These are phyloP conservation scores for Rhodamnia rubescens DNA, from an alignment of 345 rosid species.

Conservation along the genomic window DNA sequence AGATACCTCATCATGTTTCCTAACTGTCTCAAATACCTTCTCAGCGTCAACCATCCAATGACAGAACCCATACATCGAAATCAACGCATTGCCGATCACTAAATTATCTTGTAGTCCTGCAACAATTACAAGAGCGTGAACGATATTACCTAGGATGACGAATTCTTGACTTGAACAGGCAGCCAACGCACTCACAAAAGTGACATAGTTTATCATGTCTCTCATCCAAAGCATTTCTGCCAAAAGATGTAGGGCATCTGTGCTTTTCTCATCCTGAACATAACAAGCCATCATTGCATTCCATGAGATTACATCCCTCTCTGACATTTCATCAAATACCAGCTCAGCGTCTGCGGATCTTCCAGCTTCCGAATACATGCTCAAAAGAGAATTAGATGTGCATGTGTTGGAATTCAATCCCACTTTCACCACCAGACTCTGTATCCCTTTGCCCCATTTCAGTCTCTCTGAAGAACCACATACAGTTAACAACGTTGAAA, in stretches of 20 bases:
- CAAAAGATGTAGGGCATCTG: conserved; percentile 40
- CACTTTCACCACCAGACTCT: conserved; percentile 44
- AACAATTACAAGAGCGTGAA: conserved; percentile 56
- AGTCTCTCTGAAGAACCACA: conserved; percentile 45
- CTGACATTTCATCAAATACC: conserved; percentile 50
- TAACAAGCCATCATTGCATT: conserved; percentile 63
- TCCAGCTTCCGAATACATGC: conserved; percentile 64
- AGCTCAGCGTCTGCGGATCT: conserved; percentile 43
- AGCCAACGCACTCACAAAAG: conserved; percentile 63
- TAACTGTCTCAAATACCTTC: conserved; percentile 36
- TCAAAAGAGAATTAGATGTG: conserved; percentile 53
- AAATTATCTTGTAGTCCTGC: conserved; percentile 37
- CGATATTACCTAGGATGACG: conserved; percentile 33
- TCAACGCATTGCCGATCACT: conserved; percentile 59
- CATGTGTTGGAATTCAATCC: conserved; percentile 43
- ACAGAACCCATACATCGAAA: conserved; percentile 63
- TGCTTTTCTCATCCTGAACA: conserved; percentile 44
- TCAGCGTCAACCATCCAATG: conserved; percentile 43
- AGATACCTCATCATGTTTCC: conserved; percentile 41
- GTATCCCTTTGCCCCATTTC: conserved; percentile 70
- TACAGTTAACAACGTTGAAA: conserved; percentile 51
- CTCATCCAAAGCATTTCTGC: conserved; percentile 27
- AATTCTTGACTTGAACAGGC: conserved; percentile 52
- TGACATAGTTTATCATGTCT: conserved; percentile 38
- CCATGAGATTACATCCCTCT: conserved; percentile 72